Evolutionary conservation across 2,329 filamentous ascomycete species (phyloP), one percentile per base, ranked within the genome.

Genomic region (Beauveria sp.): DNA sequence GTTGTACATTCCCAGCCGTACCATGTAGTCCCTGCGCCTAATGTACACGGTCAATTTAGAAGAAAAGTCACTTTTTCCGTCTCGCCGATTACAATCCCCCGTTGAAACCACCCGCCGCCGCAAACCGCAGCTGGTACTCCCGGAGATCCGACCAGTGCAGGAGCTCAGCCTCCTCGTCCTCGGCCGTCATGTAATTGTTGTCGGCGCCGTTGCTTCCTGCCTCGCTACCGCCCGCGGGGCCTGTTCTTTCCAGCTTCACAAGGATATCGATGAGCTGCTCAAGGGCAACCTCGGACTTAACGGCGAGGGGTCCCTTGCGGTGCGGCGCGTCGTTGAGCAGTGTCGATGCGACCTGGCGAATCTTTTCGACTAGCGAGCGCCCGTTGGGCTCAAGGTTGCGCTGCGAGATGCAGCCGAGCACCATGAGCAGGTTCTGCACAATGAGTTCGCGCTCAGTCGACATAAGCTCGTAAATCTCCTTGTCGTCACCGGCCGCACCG

Each of bases 291-390:
- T 93, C 88, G 12, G 88, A 85, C 71, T 81, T 80, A 34, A 78
- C 67, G 2, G 80, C 80, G 9, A 81, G 72, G 0, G 63, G 77
- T 0, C 80, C 81, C 66, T 83, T 84, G 18, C 79, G 75, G 61
- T 82, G 79, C 0, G 75, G 75, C 4, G 77, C 72, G 58, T 78
- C 78, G 64, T 89, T 86, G 54, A 96, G 82, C 8, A 96, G 80
- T 0, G 91, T 95, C 30, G 87, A 88, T 1, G 91, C 91, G 45
- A 96, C 88, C 69, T 90, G 88, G 10, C 91, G 88, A 66, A 96
- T 90, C 78, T 96, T 96, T 77, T 86, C 86, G 68, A 90, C 91
- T n/a, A 85, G 75, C 0, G 81, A 83, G n/a, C 76, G 77, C 20
- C 82, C 82, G 64, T 85, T 85, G n/a, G 83, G 83, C 65, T 96